Evolutionary conservation across 495 filamentous ascomycete genomes (phyloP).

Genomic region (Lasiosphaeris hirsuta): DNA sequence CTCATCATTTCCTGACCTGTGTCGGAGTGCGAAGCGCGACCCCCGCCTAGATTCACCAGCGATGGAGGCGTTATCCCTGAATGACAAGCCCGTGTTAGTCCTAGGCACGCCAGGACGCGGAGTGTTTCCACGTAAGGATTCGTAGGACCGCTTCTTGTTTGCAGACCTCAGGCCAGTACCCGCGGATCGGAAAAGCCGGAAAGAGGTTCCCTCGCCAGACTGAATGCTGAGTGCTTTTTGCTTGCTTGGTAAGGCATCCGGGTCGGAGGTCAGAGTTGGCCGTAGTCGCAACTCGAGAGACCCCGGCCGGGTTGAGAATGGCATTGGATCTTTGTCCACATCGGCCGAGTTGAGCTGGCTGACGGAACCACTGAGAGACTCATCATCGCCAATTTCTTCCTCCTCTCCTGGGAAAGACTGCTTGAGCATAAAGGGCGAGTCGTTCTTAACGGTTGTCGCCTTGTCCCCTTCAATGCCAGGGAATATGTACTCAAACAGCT

Average conservation of each 20-base stretch:
- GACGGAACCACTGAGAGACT: constrained; percentile 32
- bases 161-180: constrained; percentile 37
- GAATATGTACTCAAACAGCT: constrained; percentile 97
- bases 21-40: constrained; percentile 43
- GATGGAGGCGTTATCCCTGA: constrained; percentile 37
- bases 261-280: constrained; percentile 68
- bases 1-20: constrained; percentile 32
- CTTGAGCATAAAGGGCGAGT: constrained; percentile 80
- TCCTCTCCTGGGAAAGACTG: constrained; percentile 69
- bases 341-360: constrained; percentile 29
- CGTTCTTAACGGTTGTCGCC: constrained; percentile 47
- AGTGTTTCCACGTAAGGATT: constrained; percentile 56
- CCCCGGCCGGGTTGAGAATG: constrained; percentile 55
- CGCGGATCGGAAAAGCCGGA: constrained; percentile 50
- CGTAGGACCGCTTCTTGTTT: constrained; percentile 62
- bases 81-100: constrained; percentile 50
- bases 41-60: constrained; percentile 49
- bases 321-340: constrained; percentile 32
- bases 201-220: constrained; percentile 46
- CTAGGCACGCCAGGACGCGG: constrained; percentile 47
- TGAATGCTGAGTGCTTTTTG: constrained; percentile 50
- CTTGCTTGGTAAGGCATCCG: constrained; percentile 39
- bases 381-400: constrained; percentile 48
- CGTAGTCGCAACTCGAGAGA: constrained; percentile 74
- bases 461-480: constrained; percentile 64